Evolutionary conservation across 1,139 yeast genomes (phyloP).

Genomic region (Blastobotrys serpentis): DNA sequence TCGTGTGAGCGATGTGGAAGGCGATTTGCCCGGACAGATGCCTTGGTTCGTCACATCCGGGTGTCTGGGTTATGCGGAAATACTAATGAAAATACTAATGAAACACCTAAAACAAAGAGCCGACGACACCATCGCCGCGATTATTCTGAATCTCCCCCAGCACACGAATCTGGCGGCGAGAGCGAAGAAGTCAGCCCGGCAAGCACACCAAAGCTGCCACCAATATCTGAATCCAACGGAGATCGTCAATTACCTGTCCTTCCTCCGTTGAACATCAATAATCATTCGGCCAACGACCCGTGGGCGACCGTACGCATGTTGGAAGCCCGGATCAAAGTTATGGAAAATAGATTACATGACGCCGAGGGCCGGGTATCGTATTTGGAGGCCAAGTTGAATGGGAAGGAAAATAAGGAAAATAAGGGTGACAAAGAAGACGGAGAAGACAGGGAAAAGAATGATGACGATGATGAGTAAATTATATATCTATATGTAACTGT

Average conservation of each 20-base stretch:
- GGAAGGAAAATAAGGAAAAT: no score
- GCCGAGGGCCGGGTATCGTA: conserved; percentile 28
- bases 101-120: background rate
- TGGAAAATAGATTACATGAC: conserved; percentile 36
- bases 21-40: conserved; percentile 74
- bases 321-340: conserved; percentile 33
- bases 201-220: conserved; percentile 8
- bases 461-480: conserved; percentile 3
- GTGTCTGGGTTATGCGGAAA: conserved; percentile 34
- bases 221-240: conserved; percentile 7
- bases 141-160: background rate
- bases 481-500: no score
- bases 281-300: conserved; percentile 17
- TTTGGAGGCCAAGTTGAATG: conserved; percentile 11
- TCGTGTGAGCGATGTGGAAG: conserved; percentile 61
- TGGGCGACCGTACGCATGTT: conserved; percentile 29
- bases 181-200: background rate
- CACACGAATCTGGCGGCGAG: background rate
- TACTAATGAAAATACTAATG: conserved; percentile 4
- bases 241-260: background rate
- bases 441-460: background rate
- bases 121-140: background rate
- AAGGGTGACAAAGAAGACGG: no score
- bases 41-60: conserved; percentile 63
- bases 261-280: conserved; percentile 5